Evolutionary conservation across 371 early-diverging fungal species (phyloP).

Genomic region (Mucor velutinosus): DNA sequence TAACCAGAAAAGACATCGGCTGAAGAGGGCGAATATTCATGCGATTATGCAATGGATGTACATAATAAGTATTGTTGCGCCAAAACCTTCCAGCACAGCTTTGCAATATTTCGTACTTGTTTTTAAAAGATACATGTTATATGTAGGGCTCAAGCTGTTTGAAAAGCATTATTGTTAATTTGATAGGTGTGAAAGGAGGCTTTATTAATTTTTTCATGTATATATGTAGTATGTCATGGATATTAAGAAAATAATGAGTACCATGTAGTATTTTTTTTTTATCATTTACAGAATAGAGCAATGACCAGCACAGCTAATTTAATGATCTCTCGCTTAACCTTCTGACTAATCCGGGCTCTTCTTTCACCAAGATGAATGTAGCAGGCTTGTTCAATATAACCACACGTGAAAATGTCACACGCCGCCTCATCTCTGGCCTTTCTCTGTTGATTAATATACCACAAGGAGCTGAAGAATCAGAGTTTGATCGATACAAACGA

Average conservation of each 20-base stretch:
- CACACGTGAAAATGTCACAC: slow-evolving; percentile 36
- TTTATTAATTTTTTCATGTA: not conserved
- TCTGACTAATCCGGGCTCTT: slow-evolving; percentile 22
- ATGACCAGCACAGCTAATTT: not conserved
- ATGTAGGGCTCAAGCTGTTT: not conserved
- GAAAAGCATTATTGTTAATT: not conserved
- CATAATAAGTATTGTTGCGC: not conserved
- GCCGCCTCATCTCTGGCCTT: slow-evolving; percentile 10
- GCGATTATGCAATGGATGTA: not conserved
- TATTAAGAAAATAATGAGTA: not conserved
- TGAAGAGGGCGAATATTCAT: not conserved
- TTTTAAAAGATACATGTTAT: not conserved
- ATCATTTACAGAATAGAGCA: not conserved
- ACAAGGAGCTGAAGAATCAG: slow-evolving; percentile 1
- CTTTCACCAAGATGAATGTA: slow-evolving; percentile 32
- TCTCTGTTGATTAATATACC: not conserved
- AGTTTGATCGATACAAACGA: not conserved
- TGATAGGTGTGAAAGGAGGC: not conserved
- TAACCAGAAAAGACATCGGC: not conserved
- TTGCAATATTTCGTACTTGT: not conserved
- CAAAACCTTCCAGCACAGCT: not conserved
- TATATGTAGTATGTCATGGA: not conserved
- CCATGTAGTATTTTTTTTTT: not conserved
- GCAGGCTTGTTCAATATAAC: slow-evolving; percentile 32
- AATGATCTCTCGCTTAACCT: slow-evolving; percentile 18